These are phyloP conservation scores for Penicillium nordicum DNA, from an alignment of 2,329 filamentous ascomycete genomes.

Conservation along the genomic window DNA sequence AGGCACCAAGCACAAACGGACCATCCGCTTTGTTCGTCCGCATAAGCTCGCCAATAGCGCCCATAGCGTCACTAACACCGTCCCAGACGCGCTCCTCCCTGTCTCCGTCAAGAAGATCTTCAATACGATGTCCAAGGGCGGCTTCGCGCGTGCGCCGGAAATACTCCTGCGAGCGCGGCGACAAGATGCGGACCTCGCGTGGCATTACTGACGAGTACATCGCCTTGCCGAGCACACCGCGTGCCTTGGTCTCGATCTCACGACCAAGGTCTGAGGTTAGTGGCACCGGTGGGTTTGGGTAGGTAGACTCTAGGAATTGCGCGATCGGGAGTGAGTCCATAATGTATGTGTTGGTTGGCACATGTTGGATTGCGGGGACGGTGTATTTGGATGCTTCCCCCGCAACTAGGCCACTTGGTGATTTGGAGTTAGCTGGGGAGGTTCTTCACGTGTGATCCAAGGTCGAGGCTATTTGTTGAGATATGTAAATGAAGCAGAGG, in stretches of 20 bases:
- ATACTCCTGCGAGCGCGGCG: conserved; percentile 36
- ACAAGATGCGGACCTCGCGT: conserved; percentile 39
- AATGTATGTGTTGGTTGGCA: conserved; percentile 39
- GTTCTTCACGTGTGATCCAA: neutral
- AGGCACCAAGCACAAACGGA: conserved; percentile 40
- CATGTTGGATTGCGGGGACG: conserved; percentile 43
- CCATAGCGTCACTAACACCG: conserved; percentile 21
- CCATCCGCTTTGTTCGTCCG: conserved; percentile 34
- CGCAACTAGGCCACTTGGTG: conserved; percentile 25
- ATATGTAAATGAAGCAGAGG: neutral
- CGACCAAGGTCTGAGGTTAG: conserved; percentile 37
- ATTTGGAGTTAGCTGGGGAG: neutral
- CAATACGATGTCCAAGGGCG: conserved; percentile 34
- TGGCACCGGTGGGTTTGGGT: conserved; percentile 36
- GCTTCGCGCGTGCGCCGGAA: conserved; percentile 42
- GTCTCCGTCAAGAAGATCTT: conserved; percentile 31
- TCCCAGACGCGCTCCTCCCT: conserved; percentile 7
- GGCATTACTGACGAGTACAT: conserved; percentile 36
- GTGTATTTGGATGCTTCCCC: conserved; percentile 35
- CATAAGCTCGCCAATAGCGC: conserved; percentile 33
- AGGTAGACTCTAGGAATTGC: conserved; percentile 42
- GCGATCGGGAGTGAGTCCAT: conserved; percentile 43
- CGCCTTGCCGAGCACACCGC: conserved; percentile 26
- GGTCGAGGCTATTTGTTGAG: neutral
- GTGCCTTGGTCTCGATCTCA: conserved; percentile 33